Evolutionary conservation across 73 alveolate species (phyloP).

Genomic region (Loxodes magnus): DNA sequence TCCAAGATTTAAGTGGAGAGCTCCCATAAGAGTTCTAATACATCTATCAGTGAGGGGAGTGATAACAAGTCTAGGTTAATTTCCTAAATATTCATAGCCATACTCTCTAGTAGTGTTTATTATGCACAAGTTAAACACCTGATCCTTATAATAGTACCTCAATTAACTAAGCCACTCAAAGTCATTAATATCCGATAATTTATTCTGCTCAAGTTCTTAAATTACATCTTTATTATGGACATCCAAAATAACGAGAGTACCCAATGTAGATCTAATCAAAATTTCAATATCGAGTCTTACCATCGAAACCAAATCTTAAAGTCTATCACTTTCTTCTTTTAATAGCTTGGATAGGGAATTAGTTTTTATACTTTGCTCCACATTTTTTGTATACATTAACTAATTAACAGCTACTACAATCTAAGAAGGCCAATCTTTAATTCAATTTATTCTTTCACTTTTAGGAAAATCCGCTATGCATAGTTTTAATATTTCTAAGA

Average conservation of each 20-base stretch:
- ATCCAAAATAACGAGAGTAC: slow-evolving; percentile 61
- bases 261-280: slow-evolving; percentile 26
- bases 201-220: slow-evolving; percentile 24
- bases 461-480: slow-evolving; percentile 23
- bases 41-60: slow-evolving; percentile 91
- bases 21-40: slow-evolving; percentile 73
- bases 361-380: slow-evolving; percentile 21
- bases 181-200: slow-evolving; percentile 36
- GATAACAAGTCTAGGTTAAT: slow-evolving; percentile 75
- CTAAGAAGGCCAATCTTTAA: slow-evolving; percentile 45
- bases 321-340: slow-evolving; percentile 12
- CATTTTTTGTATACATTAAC: slow-evolving; percentile 30
- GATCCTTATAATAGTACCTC: slow-evolving; percentile 61
- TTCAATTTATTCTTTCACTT: slow-evolving; percentile 49
- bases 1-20: slow-evolving; percentile 75
- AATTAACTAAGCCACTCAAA: slow-evolving; percentile 65
- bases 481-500: slow-evolving; percentile 14
- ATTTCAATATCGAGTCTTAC: slow-evolving; percentile 16
- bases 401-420: slow-evolving; percentile 37
- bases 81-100: slow-evolving; percentile 96
- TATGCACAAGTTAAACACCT: slow-evolving; percentile 41
- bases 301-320: slow-evolving; percentile 25
- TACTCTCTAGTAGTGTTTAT: slow-evolving; percentile 62
- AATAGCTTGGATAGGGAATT: slow-evolving; percentile 12
- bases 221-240: slow-evolving; percentile 72